Conservation (phyloP, 2,329 filamentous ascomycete genomes). For the Dothistroma pini region DNA sequence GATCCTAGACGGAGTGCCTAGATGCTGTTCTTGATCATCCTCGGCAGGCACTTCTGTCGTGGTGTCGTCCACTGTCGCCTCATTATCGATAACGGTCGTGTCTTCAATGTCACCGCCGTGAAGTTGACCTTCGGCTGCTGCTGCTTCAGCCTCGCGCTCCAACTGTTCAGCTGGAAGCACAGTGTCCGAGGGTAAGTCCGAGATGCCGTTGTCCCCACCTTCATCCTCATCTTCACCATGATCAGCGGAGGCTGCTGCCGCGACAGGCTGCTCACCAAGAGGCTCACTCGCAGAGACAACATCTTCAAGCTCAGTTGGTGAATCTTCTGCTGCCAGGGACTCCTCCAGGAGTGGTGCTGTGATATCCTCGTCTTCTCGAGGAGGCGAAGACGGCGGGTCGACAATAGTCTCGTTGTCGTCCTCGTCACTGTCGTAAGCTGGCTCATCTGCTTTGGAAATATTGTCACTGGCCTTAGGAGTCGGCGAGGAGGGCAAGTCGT, state of each 20-base stretch:
- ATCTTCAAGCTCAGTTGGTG: background rate
- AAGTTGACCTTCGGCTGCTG: conserved; percentile 6
- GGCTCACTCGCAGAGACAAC: background rate
- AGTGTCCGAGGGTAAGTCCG: conserved; percentile 28
- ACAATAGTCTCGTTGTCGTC: conserved; percentile 17
- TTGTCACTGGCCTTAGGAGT: conserved; percentile 41
- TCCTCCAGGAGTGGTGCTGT: background rate
- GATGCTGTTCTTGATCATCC: background rate
- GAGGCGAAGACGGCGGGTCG: conserved; percentile 31
- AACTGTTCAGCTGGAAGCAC: conserved; percentile 26
- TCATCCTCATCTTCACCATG: background rate
- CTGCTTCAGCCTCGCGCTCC: conserved; percentile 26
- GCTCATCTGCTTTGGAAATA: background rate
- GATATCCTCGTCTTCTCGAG: conserved; percentile 10
- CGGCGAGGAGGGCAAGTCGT: conserved; percentile 51
- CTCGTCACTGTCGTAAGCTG: conserved; percentile 7
- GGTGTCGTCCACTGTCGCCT: conserved; percentile 7
- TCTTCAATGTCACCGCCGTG: background rate
- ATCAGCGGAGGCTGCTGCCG: background rate
- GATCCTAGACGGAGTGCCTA: conserved; percentile 9
- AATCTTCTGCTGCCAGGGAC: background rate
- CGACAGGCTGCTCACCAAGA: background rate
- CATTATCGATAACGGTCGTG: background rate
- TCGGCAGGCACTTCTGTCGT: background rate
- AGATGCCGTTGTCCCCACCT: background rate